phyloP scores from a whole-genome alignment of 2,329 filamentous ascomycete genomes.

The Hirsutella thompsonii region DNA sequence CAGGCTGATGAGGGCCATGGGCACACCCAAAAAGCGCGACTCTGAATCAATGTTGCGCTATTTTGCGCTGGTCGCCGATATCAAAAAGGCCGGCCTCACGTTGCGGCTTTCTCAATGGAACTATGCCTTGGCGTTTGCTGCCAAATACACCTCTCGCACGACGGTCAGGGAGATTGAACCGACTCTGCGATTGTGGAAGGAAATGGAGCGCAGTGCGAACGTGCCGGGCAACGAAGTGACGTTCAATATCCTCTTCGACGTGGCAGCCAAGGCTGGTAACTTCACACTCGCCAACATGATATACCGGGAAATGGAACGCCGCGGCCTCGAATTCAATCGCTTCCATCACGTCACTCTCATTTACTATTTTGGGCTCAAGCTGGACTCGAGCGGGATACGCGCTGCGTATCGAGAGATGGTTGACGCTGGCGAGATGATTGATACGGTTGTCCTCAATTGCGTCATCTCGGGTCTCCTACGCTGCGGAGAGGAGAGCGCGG shows the following conservation, averaged over 20 bases:
- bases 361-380: conserved; percentile 65
- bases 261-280: conserved; percentile 75
- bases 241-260: conserved; percentile 86
- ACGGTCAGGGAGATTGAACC: conserved; percentile 45
- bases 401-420: conserved; percentile 73
- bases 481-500: conserved; percentile 62
- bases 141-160: conserved; percentile 50
- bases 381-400: conserved; percentile 62
- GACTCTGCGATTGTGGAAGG: conserved; percentile 67
- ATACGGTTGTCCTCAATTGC: conserved; percentile 76
- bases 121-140: conserved; percentile 66
- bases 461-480: conserved; percentile 69
- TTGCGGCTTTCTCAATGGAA: conserved; percentile 67
- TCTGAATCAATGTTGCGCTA: conserved; percentile 63
- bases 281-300: conserved; percentile 76
- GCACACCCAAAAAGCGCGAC: conserved; percentile 44
- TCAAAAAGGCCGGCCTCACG: conserved; percentile 59
- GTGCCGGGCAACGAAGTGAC: conserved; percentile 62
- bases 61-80: conserved; percentile 71
- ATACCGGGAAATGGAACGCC: conserved; percentile 63
- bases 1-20: conserved; percentile 54
- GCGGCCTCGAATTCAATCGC: conserved; percentile 58
- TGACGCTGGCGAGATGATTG: conserved; percentile 74
- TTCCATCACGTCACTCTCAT: conserved; percentile 75
- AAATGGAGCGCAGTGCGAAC: conserved; percentile 69